Percentiles rank a stretch among this genome's conserved stretches.
These are phyloP conservation scores for Ganoderma sp. DNA, from an alignment of 1,284 basidiomycete species.

Conservation along the genomic window DNA sequence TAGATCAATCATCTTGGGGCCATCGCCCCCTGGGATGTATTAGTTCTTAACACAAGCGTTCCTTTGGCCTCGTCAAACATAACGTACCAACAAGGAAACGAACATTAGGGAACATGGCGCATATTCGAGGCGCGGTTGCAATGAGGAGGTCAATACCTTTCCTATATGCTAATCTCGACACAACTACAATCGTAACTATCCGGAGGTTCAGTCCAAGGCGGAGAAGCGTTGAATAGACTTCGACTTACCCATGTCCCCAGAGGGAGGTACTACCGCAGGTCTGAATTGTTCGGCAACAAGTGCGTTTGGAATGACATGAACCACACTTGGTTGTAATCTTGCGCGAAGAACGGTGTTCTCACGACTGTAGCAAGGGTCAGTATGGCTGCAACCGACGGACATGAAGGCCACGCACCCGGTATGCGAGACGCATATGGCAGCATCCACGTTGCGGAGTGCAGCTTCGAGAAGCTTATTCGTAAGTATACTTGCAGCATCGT, in stretches of 20 bases:
- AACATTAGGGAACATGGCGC: constrained; percentile 82
- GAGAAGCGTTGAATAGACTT: not conserved
- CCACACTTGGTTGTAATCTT: constrained; percentile 63
- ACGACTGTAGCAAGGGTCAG: constrained; percentile 52
- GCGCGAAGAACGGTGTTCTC: constrained; percentile 96
- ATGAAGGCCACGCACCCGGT: constrained; percentile 70
- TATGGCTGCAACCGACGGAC: constrained; percentile 2
- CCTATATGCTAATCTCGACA: constrained; percentile 95
- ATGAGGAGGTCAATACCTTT: constrained; percentile 98
- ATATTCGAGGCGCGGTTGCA: constrained; percentile 90
- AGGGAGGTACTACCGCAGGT: constrained; percentile 52
- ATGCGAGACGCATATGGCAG: constrained; percentile 96
- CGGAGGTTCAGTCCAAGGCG: not conserved
- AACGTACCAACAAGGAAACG: constrained; percentile 87
- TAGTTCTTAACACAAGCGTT: not conserved
- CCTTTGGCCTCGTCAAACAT: constrained; percentile 34
- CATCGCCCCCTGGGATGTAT: constrained; percentile 75
- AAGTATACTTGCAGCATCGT: constrained; percentile 93
- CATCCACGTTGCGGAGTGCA: constrained; percentile 89
- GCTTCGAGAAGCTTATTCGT: constrained; percentile 95
- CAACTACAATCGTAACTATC: constrained; percentile 89
- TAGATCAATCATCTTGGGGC: constrained; percentile 94
- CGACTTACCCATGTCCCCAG: constrained; percentile 22
- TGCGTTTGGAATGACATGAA: constrained; percentile 95
- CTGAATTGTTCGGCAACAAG: constrained; percentile 88